Evolutionary conservation across 208 protist genomes (phyloP), one percentile per base, ranked within the genome.

Genomic region (Jaenimonas drosophilae): DNA sequence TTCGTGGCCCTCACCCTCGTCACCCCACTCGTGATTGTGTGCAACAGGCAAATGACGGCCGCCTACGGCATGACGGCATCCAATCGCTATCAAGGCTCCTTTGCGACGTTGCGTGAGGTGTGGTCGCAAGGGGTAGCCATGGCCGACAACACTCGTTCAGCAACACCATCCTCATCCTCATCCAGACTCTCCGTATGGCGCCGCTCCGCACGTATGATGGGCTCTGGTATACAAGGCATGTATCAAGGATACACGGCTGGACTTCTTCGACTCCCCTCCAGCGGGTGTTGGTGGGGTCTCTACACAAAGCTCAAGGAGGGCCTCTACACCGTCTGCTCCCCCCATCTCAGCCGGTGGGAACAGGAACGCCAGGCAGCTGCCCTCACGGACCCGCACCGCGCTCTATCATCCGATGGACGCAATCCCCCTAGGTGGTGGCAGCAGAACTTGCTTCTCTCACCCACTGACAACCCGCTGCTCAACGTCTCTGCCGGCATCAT

Each of bases 21-120:
- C 39, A 84, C 75, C 0, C 84, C 84, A 0, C 42, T 86, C 4
- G 66, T 70, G 16, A 64, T 93, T 19, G 64, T 89, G 27, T 70
- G 60, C 45, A 87, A 87, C 48, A 59, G 77, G 2, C 84, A 93
- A 52, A 83, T 93, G 70, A 93, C 84, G 16, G 69, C 84, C 32
- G 68, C 63, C 2, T 88, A 83, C 40, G 77, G 84, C 23, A 76
- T 93, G 65, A 51, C 74, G 7, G 34, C 59, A 9, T 17, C 44
- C 2, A 89, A 83, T 49, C 7, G 11, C 5, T 93, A 93, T 54
- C 27, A 25, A 7, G 59, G 16, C 21, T 50, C 68, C 9, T 55
- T 46, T 24, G 44, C 29, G 3, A 92, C 84, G 0, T 42, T 73
- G 7, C 6, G 16, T 6, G n/a, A 21, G 9, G 16, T 42, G 16